A percentile compares a stretch with the other conserved stretches of the same genome.
These are phyloP conservation scores for Pseudogymnoascus sp. DNA, from an alignment of 2,329 filamentous ascomycete species.

Conservation along the genomic window DNA sequence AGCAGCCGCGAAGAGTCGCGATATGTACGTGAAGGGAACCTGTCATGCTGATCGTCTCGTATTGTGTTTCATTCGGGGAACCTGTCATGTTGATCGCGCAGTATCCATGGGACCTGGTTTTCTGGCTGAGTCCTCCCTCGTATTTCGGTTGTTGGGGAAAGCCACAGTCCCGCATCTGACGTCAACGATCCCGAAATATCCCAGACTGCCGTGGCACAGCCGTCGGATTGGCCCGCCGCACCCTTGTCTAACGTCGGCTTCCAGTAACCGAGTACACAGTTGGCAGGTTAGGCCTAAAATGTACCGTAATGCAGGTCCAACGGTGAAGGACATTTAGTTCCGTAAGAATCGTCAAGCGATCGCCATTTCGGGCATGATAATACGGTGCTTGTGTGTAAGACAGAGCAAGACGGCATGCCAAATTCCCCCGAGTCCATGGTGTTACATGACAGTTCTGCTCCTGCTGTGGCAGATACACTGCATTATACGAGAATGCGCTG, in stretches of 20 bases:
- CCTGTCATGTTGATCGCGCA: not conserved
- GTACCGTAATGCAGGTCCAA: not conserved
- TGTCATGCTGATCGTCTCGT: not conserved
- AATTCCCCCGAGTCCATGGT: not conserved
- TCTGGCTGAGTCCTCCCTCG: not conserved
- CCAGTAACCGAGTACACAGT: not conserved
- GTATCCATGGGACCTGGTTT: not conserved
- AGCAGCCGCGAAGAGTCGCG: not conserved
- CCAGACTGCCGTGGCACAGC: not conserved
- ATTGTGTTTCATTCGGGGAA: not conserved
- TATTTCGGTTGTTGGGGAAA: not conserved
- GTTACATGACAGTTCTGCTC: not conserved
- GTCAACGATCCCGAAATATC: not conserved
- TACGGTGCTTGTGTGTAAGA: not conserved
- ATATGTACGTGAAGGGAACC: not conserved
- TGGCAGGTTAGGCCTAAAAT: not conserved
- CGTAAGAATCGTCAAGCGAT: not conserved
- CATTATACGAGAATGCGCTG: not conserved
- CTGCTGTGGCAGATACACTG: not conserved
- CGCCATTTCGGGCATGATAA: not conserved
- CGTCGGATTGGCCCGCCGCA: constrained; percentile 1
- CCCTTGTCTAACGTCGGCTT: not conserved
- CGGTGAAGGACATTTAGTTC: not conserved
- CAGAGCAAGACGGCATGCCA: not conserved
- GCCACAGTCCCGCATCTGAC: not conserved